Evolutionary conservation across 176 grass and related monocot species (phyloP), one percentile per base, ranked within the genome.

Genomic region (Guadua angustifolia): DNA sequence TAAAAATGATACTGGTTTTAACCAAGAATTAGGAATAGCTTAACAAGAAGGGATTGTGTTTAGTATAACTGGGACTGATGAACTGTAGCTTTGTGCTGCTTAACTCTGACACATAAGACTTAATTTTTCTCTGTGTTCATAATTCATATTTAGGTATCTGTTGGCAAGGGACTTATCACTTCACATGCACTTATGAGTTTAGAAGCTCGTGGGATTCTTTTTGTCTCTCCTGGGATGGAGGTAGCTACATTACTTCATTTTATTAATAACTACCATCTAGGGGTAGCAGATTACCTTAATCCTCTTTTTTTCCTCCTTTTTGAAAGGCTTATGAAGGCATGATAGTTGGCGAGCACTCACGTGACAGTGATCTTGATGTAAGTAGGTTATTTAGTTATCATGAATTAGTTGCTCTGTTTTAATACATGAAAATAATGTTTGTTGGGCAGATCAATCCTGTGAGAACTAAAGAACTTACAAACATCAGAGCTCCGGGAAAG

Each of bases 351-450:
- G 96, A 99, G 84, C 93, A 99, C 74, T 99, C 96, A 39, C 96
- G 93, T 35, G 96, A 99, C 88, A 88, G 75, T 85, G 96, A 99
- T 94, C 96, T 99, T 74, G 96, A 99, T 86, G 96, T 99, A 89
- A 92, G 89, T 78, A 21, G 33, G 36, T 85, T 71, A 70, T 64
- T 76, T 81, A 56, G 44, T 81, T 86, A 51, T 60, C 53, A 70
- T 53, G 45, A 44, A 32, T 44, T 74, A 32, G 39, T 39, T 71
- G 73, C 26, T 75, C 33, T 86, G 25, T 61, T 56, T 22, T 15
- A 39, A 16, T 76, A 78, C 85, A 84, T 78, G 9, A 67, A 69
- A 75, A 45, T 49, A 73, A 79, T 69, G 55, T 67, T 14, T 46
- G 9, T 80, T 92, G 40, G 38, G 35, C 87, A 99, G 96, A 29